These are phyloP conservation scores for Termitomyces sp. DNA, from an alignment of 768 basidiomycete species.

Conservation along the genomic window DNA sequence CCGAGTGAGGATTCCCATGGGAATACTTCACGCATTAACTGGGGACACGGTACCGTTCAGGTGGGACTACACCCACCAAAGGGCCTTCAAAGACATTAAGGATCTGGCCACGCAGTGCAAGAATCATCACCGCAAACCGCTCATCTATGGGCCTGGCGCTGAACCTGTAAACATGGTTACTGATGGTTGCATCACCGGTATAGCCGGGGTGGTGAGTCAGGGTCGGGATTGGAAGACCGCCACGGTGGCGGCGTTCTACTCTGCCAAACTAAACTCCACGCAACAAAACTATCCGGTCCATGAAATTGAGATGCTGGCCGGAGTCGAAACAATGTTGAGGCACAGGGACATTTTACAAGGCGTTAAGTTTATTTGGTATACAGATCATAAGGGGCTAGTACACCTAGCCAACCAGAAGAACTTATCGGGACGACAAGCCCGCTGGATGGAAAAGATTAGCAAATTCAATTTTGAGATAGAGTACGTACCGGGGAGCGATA, in stretches of 20 bases:
- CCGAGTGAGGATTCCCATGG: background rate
- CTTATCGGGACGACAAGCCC: background rate
- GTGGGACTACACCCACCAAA: background rate
- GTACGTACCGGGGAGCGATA: background rate
- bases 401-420: background rate
- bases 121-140: background rate
- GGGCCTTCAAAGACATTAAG: background rate
- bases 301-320: background rate
- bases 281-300: background rate
- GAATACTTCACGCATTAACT: background rate
- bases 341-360: background rate
- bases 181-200: background rate
- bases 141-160: background rate
- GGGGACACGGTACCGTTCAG: background rate
- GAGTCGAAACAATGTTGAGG: background rate
- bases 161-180: background rate
- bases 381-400: background rate
- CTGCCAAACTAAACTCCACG: background rate
- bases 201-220: background rate
- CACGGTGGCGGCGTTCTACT: background rate
- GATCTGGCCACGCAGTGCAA: accelerated
- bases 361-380: background rate
- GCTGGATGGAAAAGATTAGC: background rate
- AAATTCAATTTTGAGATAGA: background rate
- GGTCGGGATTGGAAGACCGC: background rate